Evolutionary conservation across 1,284 basidiomycete species (phyloP), one percentile per base, ranked within the genome.

Genomic region (Trichosporon sp.): DNA sequence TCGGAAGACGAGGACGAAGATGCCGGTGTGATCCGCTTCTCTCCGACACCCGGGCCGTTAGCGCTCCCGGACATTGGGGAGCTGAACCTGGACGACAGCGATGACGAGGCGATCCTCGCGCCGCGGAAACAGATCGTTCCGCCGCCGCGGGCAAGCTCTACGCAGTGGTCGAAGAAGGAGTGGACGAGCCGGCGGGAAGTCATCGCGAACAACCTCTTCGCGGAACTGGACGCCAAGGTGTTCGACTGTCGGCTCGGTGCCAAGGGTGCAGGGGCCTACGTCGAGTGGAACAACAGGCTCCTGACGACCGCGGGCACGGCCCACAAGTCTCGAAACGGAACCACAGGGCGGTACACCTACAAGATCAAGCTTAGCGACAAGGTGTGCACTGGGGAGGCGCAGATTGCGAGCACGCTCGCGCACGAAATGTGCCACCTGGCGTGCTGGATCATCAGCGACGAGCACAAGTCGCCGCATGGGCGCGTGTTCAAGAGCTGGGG

Each of bases 381-480:
- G 66, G 79, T 80, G 1, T 70, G 76, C 58, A 78, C 78, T 8
- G 77, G 75, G 1, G 72, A 77, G 68, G 71, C 75, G 27, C 79
- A 80, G 67, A 79, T 83, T 51, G 68, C 76, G 21, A 75, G 71
- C 64, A 83, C 82, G 0, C 77, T 83, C 34, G 81, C 82, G 13
- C 82, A 83, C 65, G 82, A 83, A 67, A 81, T 83, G 80, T 83
- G 82, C 72, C 82, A 83, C 74, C 62, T 83, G 34, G 82, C 82
- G 0, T 71, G 74, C 2, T 83, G 77, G 77, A 68, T 80, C 21
- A 81, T 83, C 70, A 77, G 73, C 25, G 70, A 77, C 32, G 81
- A 83, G 47, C 72, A 72, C 62, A 79, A 79, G 70, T 81, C 81
- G 66, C 78, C 81, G 0, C 82, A 83, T 64, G 82, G 82, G 8